These are phyloP conservation scores for Pisolithus sp. DNA, from an alignment of 768 basidiomycete genomes.

Conservation along the genomic window DNA sequence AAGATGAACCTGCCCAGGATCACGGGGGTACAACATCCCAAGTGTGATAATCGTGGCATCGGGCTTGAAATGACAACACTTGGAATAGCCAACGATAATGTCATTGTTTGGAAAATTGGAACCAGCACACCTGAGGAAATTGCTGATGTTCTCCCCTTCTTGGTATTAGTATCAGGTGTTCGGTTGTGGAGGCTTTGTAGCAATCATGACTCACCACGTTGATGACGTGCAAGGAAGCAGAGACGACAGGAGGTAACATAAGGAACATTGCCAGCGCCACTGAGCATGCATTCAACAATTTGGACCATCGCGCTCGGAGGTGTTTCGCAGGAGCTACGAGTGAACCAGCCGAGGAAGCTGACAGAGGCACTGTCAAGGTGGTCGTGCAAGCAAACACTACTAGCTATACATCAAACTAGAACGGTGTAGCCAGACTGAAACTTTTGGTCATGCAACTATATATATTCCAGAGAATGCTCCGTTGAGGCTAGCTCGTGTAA, in stretches of 20 bases:
- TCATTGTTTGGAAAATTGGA: conserved; percentile 39
- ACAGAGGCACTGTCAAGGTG: conserved; percentile 57
- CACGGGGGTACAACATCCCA: conserved; percentile 30
- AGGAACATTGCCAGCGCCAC: conserved; percentile 42
- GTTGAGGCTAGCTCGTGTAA: conserved; percentile 31
- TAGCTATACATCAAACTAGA: conserved; percentile 32
- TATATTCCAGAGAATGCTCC: conserved; percentile 56
- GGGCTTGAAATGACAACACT: conserved; percentile 52
- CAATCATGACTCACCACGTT: conserved; percentile 29
- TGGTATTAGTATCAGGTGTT: conserved; percentile 7
- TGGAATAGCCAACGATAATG: conserved; percentile 55
- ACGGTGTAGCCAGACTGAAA: background rate
- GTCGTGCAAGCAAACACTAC: conserved; percentile 64
- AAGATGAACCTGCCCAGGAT: conserved; percentile 42
- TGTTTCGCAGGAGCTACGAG: conserved; percentile 29
- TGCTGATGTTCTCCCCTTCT: conserved; percentile 4
- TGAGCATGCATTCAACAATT: conserved; percentile 46
- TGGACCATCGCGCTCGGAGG: conserved; percentile 50
- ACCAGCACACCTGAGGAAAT: conserved; percentile 5
- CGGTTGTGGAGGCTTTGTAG: conserved; percentile 17
- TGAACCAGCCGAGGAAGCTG: conserved; percentile 48
- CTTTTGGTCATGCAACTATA: conserved; percentile 41
- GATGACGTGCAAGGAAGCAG: conserved; percentile 37
- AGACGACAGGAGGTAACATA: conserved; percentile 53
- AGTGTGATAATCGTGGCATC: conserved; percentile 41